These are phyloP conservation scores for Pyricularia pennisetigena DNA, from an alignment of 2,329 filamentous ascomycete genomes.

Conservation along the genomic window DNA sequence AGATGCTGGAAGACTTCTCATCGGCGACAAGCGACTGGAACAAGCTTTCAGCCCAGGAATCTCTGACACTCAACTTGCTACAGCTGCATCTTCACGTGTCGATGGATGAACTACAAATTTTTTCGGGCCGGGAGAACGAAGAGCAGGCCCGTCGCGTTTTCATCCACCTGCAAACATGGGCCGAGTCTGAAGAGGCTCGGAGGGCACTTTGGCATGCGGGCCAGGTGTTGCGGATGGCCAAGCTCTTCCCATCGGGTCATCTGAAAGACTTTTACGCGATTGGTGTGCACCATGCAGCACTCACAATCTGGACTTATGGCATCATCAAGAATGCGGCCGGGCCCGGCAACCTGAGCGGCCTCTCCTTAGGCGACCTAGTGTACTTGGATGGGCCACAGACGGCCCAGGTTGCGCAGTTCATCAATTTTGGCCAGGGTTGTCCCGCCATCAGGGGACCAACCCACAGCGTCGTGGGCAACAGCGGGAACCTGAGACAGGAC, in stretches of 20 bases:
- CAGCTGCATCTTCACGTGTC: slow-evolving; percentile 56
- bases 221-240: slow-evolving; percentile 10
- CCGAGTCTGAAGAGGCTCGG: slow-evolving; percentile 6
- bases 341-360: slow-evolving; percentile 10
- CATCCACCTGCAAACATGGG: slow-evolving; percentile 10
- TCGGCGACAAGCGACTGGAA: slow-evolving; percentile 30
- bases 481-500: background rate
- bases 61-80: slow-evolving; percentile 41
- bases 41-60: slow-evolving; percentile 32
- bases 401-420: slow-evolving; percentile 43
- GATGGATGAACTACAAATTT: slow-evolving; percentile 54
- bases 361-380: slow-evolving; percentile 26
- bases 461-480: background rate
- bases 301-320: slow-evolving; percentile 62
- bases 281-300: slow-evolving; percentile 56
- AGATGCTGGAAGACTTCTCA: slow-evolving; percentile 41
- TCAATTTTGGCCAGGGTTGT: slow-evolving; percentile 41
- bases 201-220: slow-evolving; percentile 12
- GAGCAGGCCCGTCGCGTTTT: slow-evolving; percentile 43
- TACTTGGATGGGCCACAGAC: slow-evolving; percentile 48
- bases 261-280: slow-evolving; percentile 60
- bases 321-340: slow-evolving; percentile 39
- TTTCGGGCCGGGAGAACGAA: slow-evolving; percentile 57
- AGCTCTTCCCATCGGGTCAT: slow-evolving; percentile 28
- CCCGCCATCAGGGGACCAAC: slow-evolving; percentile 32